These are phyloP conservation scores for Arabidopsis arenosa DNA, from an alignment of 345 rosid genomes.

Conservation along the genomic window DNA sequence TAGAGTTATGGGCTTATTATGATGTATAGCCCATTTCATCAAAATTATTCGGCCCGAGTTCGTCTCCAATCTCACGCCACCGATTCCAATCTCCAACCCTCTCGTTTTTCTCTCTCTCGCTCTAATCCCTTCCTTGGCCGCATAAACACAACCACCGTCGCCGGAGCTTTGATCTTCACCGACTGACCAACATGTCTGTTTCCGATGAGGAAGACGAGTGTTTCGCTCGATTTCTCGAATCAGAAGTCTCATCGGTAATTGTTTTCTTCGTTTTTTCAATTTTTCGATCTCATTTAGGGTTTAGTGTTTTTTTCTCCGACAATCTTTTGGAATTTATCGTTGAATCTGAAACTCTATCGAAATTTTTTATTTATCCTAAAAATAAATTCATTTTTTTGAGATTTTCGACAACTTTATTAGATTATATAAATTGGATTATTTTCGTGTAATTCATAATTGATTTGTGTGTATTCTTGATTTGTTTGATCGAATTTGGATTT, in stretches of 20 bases:
- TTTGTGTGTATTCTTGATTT: background rate
- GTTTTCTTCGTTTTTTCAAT: background rate
- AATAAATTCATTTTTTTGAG: background rate
- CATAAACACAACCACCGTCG: conserved; percentile 20
- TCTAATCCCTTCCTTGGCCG: conserved; percentile 36
- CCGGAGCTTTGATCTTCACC: conserved; percentile 41
- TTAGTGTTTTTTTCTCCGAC: background rate
- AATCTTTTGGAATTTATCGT: background rate
- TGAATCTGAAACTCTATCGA: background rate
- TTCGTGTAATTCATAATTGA: background rate
- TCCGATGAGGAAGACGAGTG: conserved; percentile 75
- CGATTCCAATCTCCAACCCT: conserved; percentile 22
- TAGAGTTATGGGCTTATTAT: background rate
- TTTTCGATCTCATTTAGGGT: conserved; percentile 22
- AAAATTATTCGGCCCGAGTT: conserved; percentile 13
- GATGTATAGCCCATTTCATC: background rate
- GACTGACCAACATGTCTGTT: conserved; percentile 46
- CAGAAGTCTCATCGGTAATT: conserved; percentile 67
- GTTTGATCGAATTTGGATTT: conserved; percentile 14
- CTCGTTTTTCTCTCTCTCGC: conserved; percentile 3
- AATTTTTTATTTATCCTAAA: background rate
- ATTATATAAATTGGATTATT: background rate
- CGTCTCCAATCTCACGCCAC: conserved; percentile 39
- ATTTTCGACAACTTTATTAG: background rate
- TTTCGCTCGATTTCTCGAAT: conserved; percentile 76